phyloP scores from a whole-genome alignment of 148 eudicot species.

The Persicaria tinctoria region DNA sequence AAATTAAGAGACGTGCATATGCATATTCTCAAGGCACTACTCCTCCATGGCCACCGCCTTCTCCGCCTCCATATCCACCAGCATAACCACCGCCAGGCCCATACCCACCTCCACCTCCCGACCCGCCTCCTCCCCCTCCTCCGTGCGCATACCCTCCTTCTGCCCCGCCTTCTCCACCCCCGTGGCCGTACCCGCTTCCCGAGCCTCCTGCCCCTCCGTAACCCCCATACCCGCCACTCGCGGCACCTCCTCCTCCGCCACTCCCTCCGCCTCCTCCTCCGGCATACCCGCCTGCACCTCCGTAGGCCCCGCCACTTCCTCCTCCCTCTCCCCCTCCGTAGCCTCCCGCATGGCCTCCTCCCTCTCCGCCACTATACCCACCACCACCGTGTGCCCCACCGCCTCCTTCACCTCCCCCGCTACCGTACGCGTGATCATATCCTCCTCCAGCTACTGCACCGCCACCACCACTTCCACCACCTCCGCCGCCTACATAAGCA shows the following conservation, averaged over 20 bases:
- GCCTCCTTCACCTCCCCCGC: neutral
- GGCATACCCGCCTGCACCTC: constrained; percentile 18
- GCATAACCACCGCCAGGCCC: constrained; percentile 1
- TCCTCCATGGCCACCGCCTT: neutral
- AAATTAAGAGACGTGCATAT: too few relatives aligned
- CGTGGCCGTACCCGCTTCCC: constrained; percentile 18
- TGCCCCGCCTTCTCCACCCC: constrained; percentile 13
- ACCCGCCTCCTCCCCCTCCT: constrained; percentile 5
- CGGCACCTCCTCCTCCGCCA: constrained; percentile 10
- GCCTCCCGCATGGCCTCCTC: constrained; percentile 17
- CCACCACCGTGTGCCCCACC: neutral
- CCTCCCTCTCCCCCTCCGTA: constrained; percentile 11
- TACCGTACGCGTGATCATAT: constrained; percentile 3
- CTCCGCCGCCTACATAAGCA: constrained; percentile 9
- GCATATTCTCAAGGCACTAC: too few relatives aligned
- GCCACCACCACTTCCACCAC: constrained; percentile 12
- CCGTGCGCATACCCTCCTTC: constrained; percentile 6
- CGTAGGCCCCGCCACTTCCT: constrained; percentile 12
- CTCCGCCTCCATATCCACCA: constrained; percentile 1
- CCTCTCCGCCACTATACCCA: constrained; percentile 4
- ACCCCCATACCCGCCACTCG: constrained; percentile 9
- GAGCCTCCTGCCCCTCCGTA: constrained; percentile 23
- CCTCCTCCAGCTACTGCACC: constrained; percentile 24
- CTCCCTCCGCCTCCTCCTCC: constrained; percentile 31
- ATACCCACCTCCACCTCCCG: neutral